These are phyloP conservation scores for Secale cereale DNA, from an alignment of 176 grass and related monocot genomes.

Conservation along the genomic window DNA sequence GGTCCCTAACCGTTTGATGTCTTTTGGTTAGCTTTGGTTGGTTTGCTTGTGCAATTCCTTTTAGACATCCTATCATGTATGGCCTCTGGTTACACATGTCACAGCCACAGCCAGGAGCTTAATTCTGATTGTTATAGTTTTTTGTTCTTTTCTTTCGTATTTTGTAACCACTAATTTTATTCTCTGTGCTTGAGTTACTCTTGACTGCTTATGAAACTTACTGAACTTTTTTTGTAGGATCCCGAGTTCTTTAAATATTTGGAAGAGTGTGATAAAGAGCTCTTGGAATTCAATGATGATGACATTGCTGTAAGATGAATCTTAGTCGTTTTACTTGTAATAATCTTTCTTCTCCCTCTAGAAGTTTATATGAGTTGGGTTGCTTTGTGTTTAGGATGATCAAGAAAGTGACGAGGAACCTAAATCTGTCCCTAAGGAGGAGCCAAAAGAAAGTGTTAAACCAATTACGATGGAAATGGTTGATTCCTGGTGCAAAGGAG, in stretches of 20 bases:
- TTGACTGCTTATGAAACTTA: conserved; percentile 19
- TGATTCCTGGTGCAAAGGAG: conserved; percentile 66
- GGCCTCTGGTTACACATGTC: background rate
- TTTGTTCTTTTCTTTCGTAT: background rate
- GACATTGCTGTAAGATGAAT: conserved; percentile 59
- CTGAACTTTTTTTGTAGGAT: conserved; percentile 46
- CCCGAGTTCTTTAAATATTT: conserved; percentile 90
- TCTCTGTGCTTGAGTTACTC: background rate
- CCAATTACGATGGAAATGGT: conserved; percentile 90
- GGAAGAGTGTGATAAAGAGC: conserved; percentile 68
- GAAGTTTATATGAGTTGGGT: conserved; percentile 4
- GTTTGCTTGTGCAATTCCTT: background rate
- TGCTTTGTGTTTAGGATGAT: conserved; percentile 49
- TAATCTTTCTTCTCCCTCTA: background rate
- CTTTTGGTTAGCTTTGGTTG: conserved; percentile 6
- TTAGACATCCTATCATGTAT: background rate
- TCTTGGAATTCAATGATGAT: conserved; percentile 69
- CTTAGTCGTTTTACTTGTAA: background rate
- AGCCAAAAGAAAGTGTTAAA: conserved; percentile 48
- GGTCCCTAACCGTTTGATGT: background rate
- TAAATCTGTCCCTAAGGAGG: conserved; percentile 32
- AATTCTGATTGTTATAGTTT: background rate
- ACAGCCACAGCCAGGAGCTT: background rate
- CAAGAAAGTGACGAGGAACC: conserved; percentile 38
- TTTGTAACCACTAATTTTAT: background rate